Evolutionary conservation across 2,329 filamentous ascomycete genomes (phyloP).

Genomic region (Esteya vermicola): DNA sequence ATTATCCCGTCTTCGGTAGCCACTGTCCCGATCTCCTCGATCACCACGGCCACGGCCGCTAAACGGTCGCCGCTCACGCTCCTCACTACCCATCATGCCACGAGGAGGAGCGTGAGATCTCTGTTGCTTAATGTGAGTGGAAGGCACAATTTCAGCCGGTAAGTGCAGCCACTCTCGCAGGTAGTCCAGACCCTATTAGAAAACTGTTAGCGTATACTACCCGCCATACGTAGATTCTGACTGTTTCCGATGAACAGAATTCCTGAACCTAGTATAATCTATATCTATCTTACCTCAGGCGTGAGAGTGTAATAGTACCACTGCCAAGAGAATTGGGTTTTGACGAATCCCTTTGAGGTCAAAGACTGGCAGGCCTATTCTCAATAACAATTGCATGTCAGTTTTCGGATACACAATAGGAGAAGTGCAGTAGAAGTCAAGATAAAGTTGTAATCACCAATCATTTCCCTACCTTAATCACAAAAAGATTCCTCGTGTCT

Average conservation of each 20-base stretch:
- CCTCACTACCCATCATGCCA: conserved; percentile 88
- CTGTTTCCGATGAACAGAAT: no score
- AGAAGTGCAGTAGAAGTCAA: no score
- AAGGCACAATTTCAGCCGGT: conserved; percentile 96
- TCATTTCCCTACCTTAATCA: conserved; percentile 58
- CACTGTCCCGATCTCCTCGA: conserved; percentile 74
- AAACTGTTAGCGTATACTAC: no score
- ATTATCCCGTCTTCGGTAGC: conserved; percentile 83
- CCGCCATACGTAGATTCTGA: no score
- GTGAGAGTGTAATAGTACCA: conserved; percentile 99
- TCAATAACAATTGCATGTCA: neutral
- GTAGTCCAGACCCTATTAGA: conserved; percentile 94
- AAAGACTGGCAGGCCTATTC: conserved; percentile 74
- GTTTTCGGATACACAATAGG: no score
- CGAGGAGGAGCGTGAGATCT: conserved; percentile 95
- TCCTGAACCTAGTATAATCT: no score
- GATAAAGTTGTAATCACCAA: no score
- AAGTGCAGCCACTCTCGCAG: conserved; percentile 99
- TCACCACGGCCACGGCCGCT: conserved; percentile 66
- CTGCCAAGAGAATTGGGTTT: conserved; percentile 99
- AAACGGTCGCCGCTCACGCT: conserved; percentile 70
- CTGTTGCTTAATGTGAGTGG: conserved; percentile 99
- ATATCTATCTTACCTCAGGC: conserved; percentile 14
- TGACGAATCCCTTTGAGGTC: conserved; percentile 91
- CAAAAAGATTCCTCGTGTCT: conserved; percentile 98